A percentile compares a stretch with the other conserved stretches of the same genome.
phyloP scores from a whole-genome alignment of 805 yeast species.

The Yarrowia bubula region DNA sequence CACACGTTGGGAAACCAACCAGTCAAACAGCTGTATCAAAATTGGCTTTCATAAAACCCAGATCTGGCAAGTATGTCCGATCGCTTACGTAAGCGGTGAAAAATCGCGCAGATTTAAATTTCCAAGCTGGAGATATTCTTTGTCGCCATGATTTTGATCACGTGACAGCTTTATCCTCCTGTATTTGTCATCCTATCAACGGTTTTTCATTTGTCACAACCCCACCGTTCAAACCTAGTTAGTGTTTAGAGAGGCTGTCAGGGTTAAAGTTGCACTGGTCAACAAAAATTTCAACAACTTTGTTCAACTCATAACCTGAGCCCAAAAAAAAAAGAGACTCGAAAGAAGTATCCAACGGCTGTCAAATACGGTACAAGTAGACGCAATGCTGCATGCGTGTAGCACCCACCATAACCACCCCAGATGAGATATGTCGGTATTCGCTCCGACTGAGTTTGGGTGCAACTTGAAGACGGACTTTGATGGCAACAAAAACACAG shows the following conservation, averaged over 20 bases:
- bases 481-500: neutral
- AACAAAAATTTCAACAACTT: neutral
- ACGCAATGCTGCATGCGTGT: no score
- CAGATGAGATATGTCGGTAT: neutral
- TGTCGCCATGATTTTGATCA: no score
- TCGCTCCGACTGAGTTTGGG: slow-evolving; percentile 13
- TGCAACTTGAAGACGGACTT: neutral
- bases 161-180: no score
- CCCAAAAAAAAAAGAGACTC: neutral
- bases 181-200: no score
- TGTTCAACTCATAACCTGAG: neutral
- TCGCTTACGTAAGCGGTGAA: neutral
- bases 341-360: neutral
- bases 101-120: neutral
- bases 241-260: neutral
- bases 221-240: neutral
- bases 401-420: neutral
- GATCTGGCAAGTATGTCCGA: neutral
- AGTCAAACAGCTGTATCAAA: no score
- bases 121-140: no score
- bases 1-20: no score
- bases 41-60: no score
- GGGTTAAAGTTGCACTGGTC: neutral
- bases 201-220: neutral
- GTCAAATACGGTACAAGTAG: no score